A percentile compares a stretch with the other conserved stretches of the same genome.
Evolutionary conservation across 1,139 yeast genomes (phyloP).

Genomic region (Saccharomyces hybrid): DNA sequence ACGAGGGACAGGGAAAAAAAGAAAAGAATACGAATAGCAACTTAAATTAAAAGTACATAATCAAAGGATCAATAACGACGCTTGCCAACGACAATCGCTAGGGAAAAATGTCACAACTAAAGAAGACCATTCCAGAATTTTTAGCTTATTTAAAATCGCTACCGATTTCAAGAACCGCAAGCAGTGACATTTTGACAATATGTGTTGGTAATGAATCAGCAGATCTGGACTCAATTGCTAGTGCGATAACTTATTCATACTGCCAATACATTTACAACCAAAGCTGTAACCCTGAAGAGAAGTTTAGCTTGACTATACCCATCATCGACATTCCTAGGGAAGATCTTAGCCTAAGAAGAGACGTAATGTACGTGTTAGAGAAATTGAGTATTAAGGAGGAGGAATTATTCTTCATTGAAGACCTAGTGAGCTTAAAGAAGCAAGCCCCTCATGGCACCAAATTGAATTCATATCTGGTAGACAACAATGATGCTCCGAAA

Average conservation of each 20-base stretch:
- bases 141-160: conserved; percentile 4
- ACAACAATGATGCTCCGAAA: conserved; percentile 73
- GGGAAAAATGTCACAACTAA: background rate
- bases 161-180: background rate
- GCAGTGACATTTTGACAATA: background rate
- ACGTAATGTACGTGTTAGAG: conserved; percentile 49
- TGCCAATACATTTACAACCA: conserved; percentile 33
- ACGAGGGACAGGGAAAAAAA: background rate
- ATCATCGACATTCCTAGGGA: conserved; percentile 60
- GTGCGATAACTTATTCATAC: conserved; percentile 66
- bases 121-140: conserved; percentile 4
- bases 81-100: no score
- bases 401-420: conserved; percentile 59
- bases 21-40: background rate
- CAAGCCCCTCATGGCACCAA: conserved; percentile 8
- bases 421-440: conserved; percentile 34
- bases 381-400: conserved; percentile 42
- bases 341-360: conserved; percentile 65
- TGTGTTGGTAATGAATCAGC: conserved; percentile 67
- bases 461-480: conserved; percentile 56
- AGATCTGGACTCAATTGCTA: conserved; percentile 79
- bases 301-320: conserved; percentile 38
- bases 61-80: background rate
- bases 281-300: conserved; percentile 15
- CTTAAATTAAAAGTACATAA: background rate